These are phyloP conservation scores for Eragrostis nindensis DNA, from an alignment of 176 grass and related monocot genomes.

Conservation along the genomic window DNA sequence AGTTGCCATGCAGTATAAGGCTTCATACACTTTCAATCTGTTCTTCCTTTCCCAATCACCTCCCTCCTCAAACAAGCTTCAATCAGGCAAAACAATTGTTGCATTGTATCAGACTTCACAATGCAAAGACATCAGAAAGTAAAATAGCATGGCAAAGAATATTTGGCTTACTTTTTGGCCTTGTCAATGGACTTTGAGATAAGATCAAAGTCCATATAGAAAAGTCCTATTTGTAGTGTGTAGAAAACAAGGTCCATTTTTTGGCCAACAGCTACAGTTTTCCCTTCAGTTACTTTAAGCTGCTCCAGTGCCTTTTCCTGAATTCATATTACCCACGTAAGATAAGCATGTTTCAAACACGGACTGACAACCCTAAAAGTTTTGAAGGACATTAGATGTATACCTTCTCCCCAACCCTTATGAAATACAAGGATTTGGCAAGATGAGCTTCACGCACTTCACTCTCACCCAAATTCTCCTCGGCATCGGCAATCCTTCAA, in stretches of 20 bases:
- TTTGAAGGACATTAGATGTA: background rate
- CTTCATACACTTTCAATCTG: constrained; percentile 97
- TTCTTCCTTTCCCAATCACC: constrained; percentile 99
- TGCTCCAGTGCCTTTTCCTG: constrained; percentile 95
- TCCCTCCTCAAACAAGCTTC: constrained; percentile 95
- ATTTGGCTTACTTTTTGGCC: constrained; percentile 76
- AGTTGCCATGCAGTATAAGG: constrained; percentile 87
- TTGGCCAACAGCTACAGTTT: constrained; percentile 96
- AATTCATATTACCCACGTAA: constrained; percentile 28
- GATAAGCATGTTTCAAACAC: constrained; percentile 18
- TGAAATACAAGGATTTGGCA: constrained; percentile 85
- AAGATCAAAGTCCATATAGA: constrained; percentile 98
- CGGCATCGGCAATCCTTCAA: constrained; percentile 93
- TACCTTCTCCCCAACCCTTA: constrained; percentile 92
- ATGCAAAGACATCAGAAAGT: constrained; percentile 32
- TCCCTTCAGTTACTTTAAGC: constrained; percentile 94
- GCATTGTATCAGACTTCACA: constrained; percentile 2
- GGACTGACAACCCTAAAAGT: background rate
- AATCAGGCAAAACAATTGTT: constrained; percentile 35
- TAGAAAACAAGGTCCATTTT: constrained; percentile 99
- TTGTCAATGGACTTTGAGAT: constrained; percentile 97
- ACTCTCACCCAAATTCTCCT: constrained; percentile 98
- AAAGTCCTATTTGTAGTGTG: constrained; percentile 85
- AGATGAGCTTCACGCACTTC: constrained; percentile 99
- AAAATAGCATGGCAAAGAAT: constrained; percentile 4